These are phyloP conservation scores for Scleroderma citrinum DNA, from an alignment of 768 basidiomycete genomes.

Conservation along the genomic window DNA sequence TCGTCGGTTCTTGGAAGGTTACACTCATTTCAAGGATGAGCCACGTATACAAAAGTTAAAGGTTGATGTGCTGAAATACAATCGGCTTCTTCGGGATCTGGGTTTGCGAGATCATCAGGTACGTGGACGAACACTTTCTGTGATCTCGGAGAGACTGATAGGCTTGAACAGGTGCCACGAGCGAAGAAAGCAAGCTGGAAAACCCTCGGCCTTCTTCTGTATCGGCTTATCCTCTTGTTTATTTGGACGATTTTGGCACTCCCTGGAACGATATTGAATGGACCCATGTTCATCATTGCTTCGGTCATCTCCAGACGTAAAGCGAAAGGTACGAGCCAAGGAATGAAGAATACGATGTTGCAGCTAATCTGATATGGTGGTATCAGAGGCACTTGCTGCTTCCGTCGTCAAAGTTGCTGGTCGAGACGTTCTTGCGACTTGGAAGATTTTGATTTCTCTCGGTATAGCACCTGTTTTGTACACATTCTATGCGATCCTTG, in stretches of 20 bases:
- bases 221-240: slow-evolving; percentile 70
- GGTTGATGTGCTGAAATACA: slow-evolving; percentile 81
- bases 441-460: slow-evolving; percentile 94
- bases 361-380: neutral
- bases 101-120: slow-evolving; percentile 94
- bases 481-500: slow-evolving; percentile 73
- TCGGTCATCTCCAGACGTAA: slow-evolving; percentile 84
- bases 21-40: slow-evolving; percentile 88
- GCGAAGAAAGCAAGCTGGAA: slow-evolving; percentile 86
- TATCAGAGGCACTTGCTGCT: slow-evolving; percentile 86
- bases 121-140: slow-evolving; percentile 9
- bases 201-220: slow-evolving; percentile 74
- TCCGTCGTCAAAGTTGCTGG: slow-evolving; percentile 93
- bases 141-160: slow-evolving; percentile 2
- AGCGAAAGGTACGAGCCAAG: slow-evolving; percentile 60
- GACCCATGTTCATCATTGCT: slow-evolving; percentile 88
- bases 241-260: slow-evolving; percentile 83
- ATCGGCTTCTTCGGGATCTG: slow-evolving; percentile 79
- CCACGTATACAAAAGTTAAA: slow-evolving; percentile 80
- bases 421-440: slow-evolving; percentile 95
- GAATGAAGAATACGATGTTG: neutral
- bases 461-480: slow-evolving; percentile 88
- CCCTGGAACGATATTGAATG: slow-evolving; percentile 87
- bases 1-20: slow-evolving; percentile 88
- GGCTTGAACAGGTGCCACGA: slow-evolving; percentile 60